Evolutionary conservation across 345 rosid genomes (phyloP).

Genomic region (Aethionema arabicum): DNA sequence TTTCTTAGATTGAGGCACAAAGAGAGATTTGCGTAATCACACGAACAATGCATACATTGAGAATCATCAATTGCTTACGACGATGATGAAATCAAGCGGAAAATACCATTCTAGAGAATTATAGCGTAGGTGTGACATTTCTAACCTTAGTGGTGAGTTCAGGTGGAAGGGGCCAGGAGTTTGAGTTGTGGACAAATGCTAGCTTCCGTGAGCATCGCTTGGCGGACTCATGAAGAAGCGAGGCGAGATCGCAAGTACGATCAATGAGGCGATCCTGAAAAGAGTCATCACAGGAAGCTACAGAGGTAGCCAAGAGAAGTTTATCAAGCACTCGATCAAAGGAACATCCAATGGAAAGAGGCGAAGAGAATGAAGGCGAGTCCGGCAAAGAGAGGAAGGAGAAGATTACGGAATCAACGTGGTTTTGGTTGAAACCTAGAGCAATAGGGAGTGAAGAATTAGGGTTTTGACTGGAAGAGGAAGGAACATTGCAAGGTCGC

Average conservation of each 20-base stretch:
- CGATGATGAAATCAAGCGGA: conserved; percentile 1
- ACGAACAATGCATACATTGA: not conserved
- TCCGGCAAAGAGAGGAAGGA: conserved; percentile 36
- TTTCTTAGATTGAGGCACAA: too few relatives aligned
- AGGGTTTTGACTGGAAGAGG: conserved; percentile 12
- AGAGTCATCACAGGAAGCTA: conserved; percentile 30
- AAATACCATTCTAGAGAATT: conserved; percentile 7
- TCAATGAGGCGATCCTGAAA: conserved; percentile 65
- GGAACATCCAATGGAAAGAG: conserved; percentile 59
- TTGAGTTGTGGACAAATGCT: conserved; percentile 62
- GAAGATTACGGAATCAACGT: conserved; percentile 29
- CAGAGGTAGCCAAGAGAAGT: conserved; percentile 26
- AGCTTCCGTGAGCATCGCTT: conserved; percentile 66
- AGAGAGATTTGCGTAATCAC: not conserved
- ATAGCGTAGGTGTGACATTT: not conserved
- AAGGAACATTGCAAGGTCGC: conserved; percentile 22
- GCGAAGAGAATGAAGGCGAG: conserved; percentile 36
- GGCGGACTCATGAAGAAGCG: conserved; percentile 57
- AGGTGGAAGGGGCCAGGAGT: conserved; percentile 73
- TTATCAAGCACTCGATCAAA: conserved; percentile 81
- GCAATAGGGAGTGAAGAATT: conserved; percentile 11
- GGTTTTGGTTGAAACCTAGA: conserved; percentile 26
- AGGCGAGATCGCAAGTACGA: conserved; percentile 65
- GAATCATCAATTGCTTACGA: not conserved
- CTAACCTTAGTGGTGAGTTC: conserved; percentile 80